phyloP scores from a whole-genome alignment of 2,329 filamentous ascomycete species.

The Paramyrothecium sp. region DNA sequence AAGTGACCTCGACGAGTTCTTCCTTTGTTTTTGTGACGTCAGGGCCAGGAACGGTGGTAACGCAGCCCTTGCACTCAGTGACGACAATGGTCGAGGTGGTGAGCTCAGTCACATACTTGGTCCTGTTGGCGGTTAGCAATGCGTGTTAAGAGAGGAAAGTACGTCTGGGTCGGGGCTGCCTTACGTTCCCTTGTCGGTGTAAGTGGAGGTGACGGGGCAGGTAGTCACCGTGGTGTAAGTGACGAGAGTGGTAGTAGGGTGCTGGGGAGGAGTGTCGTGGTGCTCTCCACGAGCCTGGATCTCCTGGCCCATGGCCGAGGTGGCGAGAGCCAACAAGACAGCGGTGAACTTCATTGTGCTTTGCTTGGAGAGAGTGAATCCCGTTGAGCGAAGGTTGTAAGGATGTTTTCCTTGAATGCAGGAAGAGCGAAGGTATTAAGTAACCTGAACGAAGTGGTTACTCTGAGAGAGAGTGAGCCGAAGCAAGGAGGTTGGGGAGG shows the following conservation, averaged over 20 bases:
- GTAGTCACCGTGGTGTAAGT: conserved; percentile 42
- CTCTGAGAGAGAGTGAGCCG: conserved; percentile 12
- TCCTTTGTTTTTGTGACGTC: conserved; percentile 26
- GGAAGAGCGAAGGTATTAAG: conserved; percentile 22
- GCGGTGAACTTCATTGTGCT: conserved; percentile 22
- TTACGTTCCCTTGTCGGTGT: conserved; percentile 38
- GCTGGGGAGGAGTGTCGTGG: not conserved
- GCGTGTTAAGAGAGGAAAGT: not conserved
- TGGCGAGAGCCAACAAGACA: conserved; percentile 19
- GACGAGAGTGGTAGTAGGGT: conserved; percentile 16
- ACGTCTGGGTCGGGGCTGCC: conserved; percentile 12
- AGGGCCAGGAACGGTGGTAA: conserved; percentile 34
- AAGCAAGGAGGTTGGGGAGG: conserved; percentile 11
- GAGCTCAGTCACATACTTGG: conserved; percentile 38
- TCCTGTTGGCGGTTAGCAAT: conserved; percentile 24
- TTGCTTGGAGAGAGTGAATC: conserved; percentile 3
- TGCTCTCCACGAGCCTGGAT: conserved; percentile 5
- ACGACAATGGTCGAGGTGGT: conserved; percentile 43
- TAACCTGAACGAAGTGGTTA: conserved; percentile 29
- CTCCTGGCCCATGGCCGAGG: conserved; percentile 17
- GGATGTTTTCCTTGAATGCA: conserved; percentile 6
- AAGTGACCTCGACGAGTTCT: conserved; percentile 24
- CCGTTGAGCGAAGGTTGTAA: conserved; percentile 11
- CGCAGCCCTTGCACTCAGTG: conserved; percentile 37
- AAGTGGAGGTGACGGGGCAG: conserved; percentile 44